phyloP scores from a whole-genome alignment of 75 land plant genomes.

The Pinus taeda region DNA sequence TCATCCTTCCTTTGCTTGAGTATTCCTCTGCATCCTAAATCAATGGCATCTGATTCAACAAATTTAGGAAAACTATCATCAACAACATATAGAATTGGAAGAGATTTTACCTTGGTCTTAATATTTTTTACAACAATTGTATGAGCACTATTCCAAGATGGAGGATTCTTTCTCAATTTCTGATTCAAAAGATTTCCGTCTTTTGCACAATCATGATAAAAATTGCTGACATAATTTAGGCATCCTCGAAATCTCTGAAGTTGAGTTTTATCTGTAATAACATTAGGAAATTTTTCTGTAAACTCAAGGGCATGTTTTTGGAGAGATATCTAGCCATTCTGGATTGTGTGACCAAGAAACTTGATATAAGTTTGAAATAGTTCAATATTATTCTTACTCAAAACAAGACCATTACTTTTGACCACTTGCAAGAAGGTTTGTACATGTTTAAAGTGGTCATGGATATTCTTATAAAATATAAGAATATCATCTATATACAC shows the following conservation, averaged over 20 bases:
- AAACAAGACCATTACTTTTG: background rate
- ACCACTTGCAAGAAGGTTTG: background rate
- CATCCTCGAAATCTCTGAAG: background rate
- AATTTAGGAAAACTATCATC: too few species aligned
- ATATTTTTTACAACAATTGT: too few species aligned
- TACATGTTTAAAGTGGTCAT: background rate
- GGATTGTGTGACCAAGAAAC: background rate
- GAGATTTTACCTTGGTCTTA: too few species aligned
- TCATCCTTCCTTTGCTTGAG: too few species aligned
- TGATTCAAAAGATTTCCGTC: background rate
- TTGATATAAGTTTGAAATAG: background rate
- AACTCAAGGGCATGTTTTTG: background rate
- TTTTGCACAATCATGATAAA: background rate
- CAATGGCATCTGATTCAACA: too few species aligned
- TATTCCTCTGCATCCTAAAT: too few species aligned
- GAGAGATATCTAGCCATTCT: background rate
- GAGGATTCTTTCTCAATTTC: too few species aligned
- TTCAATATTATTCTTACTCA: background rate
- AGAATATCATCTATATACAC: too few species aligned
- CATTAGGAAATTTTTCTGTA: background rate
- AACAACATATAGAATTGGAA: too few species aligned
- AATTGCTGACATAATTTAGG: background rate
- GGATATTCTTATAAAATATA: background rate
- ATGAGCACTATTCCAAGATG: too few species aligned
- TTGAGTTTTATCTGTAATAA: background rate